phyloP scores from a whole-genome alignment of 2,329 filamentous ascomycete genomes.

The Metarhizium album region DNA sequence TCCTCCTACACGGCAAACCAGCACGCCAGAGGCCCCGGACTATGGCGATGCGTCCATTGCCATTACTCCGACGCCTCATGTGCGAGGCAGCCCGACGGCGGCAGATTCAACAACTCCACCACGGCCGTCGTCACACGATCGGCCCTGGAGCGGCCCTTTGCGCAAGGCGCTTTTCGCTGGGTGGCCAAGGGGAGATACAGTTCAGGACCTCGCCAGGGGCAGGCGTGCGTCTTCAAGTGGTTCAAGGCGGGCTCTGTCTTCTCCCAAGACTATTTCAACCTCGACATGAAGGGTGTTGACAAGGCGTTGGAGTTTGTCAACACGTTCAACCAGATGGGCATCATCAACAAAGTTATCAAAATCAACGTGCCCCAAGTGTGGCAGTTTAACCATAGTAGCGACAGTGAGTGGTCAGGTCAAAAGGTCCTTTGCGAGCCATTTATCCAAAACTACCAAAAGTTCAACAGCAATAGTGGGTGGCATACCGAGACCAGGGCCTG shows the following conservation, averaged over 20 bases:
- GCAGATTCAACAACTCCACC: slow-evolving; percentile 8
- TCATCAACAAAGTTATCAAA: slow-evolving; percentile 21
- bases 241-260: slow-evolving; percentile 27
- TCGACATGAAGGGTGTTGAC: slow-evolving; percentile 26
- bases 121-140: background rate
- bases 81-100: slow-evolving; percentile 1
- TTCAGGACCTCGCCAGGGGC: slow-evolving; percentile 17
- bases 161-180: slow-evolving; percentile 9
- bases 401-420: slow-evolving; percentile 9
- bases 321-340: slow-evolving; percentile 20
- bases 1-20: slow-evolving; percentile 3
- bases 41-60: slow-evolving; percentile 7
- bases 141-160: slow-evolving; percentile 6
- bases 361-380: slow-evolving; percentile 26
- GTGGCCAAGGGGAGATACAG: slow-evolving; percentile 18
- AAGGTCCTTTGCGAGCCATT: slow-evolving; percentile 24
- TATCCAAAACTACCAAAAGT: slow-evolving; percentile 31
- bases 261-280: slow-evolving; percentile 21
- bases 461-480: slow-evolving; percentile 34
- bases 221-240: slow-evolving; percentile 26
- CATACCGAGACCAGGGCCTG: slow-evolving; percentile 17
- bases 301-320: slow-evolving; percentile 25
- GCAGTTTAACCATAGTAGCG: slow-evolving; percentile 8
- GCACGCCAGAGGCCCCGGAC: slow-evolving; percentile 4
- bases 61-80: slow-evolving; percentile 2